A percentile compares a stretch with the other conserved stretches of the same genome.
Conservation (phyloP, 2,329 filamentous ascomycete genomes). For the Colletotrichum endophyticum region DNA sequence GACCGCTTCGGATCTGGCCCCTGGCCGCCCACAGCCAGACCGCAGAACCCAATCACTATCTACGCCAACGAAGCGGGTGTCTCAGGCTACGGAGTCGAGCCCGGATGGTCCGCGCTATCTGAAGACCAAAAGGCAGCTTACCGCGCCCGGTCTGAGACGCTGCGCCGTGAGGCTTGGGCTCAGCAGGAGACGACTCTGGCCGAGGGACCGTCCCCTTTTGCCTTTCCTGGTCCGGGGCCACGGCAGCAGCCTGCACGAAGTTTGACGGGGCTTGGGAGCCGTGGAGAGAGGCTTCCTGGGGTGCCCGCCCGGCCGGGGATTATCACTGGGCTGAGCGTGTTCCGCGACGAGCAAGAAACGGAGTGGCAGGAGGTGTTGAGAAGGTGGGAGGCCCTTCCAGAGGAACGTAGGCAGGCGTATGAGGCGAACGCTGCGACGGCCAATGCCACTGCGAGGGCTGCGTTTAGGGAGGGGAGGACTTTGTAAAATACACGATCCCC, state of each 20-base stretch:
- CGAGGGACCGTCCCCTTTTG: neutral
- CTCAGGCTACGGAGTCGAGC: neutral
- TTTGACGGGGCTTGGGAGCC: neutral
- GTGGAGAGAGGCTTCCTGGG: neutral
- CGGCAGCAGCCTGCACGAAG: neutral
- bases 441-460: neutral
- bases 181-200: neutral
- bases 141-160: neutral
- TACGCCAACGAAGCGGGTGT: neutral
- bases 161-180: neutral
- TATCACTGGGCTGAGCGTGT: neutral
- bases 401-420: neutral
- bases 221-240: neutral
- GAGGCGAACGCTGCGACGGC: neutral
- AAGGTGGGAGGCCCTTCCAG: neutral
- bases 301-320: neutral
- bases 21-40: neutral
- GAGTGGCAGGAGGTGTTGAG: neutral
- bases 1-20: neutral
- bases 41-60: neutral
- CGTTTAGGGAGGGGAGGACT: neutral
- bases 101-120: neutral
- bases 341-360: neutral
- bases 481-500: slow-evolving; percentile 31
- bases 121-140: neutral